phyloP scores from a whole-genome alignment of 2,329 filamentous ascomycete species.

The Fusarium fujikuroi region DNA sequence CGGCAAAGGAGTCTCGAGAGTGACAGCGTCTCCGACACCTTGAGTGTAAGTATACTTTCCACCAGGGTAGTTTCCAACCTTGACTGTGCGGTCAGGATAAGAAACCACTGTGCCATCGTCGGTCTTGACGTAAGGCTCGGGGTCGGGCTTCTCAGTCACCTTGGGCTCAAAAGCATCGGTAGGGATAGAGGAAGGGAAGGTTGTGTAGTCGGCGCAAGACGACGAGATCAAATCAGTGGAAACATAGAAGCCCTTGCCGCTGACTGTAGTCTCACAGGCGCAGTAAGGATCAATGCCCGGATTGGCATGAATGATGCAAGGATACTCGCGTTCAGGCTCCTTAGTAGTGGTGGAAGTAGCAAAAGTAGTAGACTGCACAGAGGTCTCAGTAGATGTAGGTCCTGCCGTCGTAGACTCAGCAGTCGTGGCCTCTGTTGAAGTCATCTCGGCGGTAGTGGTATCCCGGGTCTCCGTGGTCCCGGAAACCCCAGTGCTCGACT shows the following conservation, averaged over 20 bases:
- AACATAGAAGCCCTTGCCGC: background rate
- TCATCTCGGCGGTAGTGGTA: background rate
- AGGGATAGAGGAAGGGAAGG: slow-evolving; percentile 15
- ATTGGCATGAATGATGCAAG: slow-evolving; percentile 5
- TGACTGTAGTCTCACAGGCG: slow-evolving; percentile 6
- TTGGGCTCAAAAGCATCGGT: background rate
- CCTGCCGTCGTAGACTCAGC: background rate
- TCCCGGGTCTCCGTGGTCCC: background rate
- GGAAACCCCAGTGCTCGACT: background rate
- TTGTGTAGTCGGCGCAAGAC: background rate
- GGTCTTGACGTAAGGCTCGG: slow-evolving; percentile 7
- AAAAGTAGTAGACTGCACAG: background rate
- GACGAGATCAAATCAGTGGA: slow-evolving; percentile 2
- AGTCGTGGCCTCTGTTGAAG: background rate
- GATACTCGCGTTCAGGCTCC: slow-evolving; percentile 1
- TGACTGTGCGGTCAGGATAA: slow-evolving; percentile 10
- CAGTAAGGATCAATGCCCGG: background rate
- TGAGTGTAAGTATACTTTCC: slow-evolving; percentile 8
- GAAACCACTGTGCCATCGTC: slow-evolving; percentile 9
- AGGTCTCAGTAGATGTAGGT: background rate
- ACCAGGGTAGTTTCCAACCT: slow-evolving; percentile 1
- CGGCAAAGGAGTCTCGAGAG: background rate
- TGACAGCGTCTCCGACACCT: slow-evolving; percentile 1
- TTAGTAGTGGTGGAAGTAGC: background rate
- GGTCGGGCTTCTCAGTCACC: background rate